Percentiles rank a stretch among this genome's conserved stretches.
phyloP scores from a whole-genome alignment of 495 filamentous ascomycete species.

The Trichoderma orchidacearum region DNA sequence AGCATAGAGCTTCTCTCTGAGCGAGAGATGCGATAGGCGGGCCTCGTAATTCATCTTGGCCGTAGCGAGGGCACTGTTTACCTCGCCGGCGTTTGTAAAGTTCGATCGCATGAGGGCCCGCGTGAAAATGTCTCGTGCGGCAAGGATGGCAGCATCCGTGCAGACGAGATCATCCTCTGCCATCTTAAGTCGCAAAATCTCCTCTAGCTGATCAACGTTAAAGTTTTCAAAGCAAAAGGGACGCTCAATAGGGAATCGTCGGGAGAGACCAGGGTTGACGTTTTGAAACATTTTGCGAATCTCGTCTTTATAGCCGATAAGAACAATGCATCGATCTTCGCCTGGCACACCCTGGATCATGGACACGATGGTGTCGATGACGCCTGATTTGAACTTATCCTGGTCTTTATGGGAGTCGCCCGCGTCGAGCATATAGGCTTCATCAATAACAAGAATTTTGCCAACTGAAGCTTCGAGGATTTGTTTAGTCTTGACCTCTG shows the following conservation, averaged over 20 bases:
- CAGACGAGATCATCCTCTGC: conserved; percentile 28
- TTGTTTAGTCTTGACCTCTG: conserved; percentile 56
- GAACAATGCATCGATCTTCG: conserved; percentile 66
- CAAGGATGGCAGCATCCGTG: conserved; percentile 22
- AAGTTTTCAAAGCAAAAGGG: conserved; percentile 66
- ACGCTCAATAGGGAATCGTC: conserved; percentile 50
- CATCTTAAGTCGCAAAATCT: conserved; percentile 47
- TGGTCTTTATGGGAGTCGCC: conserved; percentile 20
- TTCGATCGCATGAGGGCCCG: conserved; percentile 41
- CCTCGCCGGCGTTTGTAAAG: conserved; percentile 48
- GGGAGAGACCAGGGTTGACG: conserved; percentile 58
- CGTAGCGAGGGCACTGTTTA: conserved; percentile 49
- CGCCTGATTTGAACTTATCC: conserved; percentile 43
- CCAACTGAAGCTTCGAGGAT: conserved; percentile 52
- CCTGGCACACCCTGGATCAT: conserved; percentile 65
- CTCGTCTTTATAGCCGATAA: conserved; percentile 62
- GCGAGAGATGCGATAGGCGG: conserved; percentile 16
- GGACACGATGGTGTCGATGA: conserved; percentile 66
- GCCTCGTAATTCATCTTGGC: conserved; percentile 47
- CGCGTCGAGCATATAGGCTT: conserved; percentile 45
- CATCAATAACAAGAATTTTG: conserved; percentile 67
- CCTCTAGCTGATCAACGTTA: conserved; percentile 36
- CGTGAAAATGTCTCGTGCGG: conserved; percentile 33
- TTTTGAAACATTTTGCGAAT: conserved; percentile 70
- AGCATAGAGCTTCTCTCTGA: conserved; percentile 1